Conservation (phyloP, 148 eudicot genomes). For the Amaranthus hypochondriacus region DNA sequence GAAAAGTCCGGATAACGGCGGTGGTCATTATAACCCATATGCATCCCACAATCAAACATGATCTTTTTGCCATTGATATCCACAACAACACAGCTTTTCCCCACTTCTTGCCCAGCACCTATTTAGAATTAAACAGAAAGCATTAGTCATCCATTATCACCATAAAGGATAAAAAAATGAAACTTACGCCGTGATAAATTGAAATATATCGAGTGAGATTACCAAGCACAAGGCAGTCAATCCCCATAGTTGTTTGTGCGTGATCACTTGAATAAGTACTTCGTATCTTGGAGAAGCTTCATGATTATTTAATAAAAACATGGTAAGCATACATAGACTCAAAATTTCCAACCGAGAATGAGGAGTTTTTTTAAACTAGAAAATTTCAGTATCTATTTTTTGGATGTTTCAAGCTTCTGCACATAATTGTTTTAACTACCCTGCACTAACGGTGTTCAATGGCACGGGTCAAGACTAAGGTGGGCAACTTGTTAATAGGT, state of each 20-base stretch:
- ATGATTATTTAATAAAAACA: too few relatives aligned
- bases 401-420: too few relatives aligned
- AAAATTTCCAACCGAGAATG: too few relatives aligned
- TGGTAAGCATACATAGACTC: too few relatives aligned
- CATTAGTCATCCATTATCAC: neutral
- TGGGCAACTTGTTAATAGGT: too few relatives aligned
- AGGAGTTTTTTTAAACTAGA: too few relatives aligned
- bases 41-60: conserved; percentile 99
- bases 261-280: too few relatives aligned
- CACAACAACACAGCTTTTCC: conserved; percentile 90
- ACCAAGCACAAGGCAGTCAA: conserved; percentile 12
- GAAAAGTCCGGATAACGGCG: conserved; percentile 89
- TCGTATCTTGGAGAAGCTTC: too few relatives aligned
- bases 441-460: too few relatives aligned
- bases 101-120: conserved; percentile 98
- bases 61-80: conserved; percentile 75
- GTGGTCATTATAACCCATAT: conserved; percentile 71
- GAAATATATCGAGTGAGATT: neutral
- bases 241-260: neutral
- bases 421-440: too few relatives aligned
- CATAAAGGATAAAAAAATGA: neutral
- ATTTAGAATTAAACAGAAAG: conserved; percentile 23
- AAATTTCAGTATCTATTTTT: too few relatives aligned
- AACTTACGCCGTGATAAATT: neutral
- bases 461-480: too few relatives aligned